Base-by-base conservation (phyloP, 371 early-diverging fungal species). In the Mucor irregularis region DNA sequence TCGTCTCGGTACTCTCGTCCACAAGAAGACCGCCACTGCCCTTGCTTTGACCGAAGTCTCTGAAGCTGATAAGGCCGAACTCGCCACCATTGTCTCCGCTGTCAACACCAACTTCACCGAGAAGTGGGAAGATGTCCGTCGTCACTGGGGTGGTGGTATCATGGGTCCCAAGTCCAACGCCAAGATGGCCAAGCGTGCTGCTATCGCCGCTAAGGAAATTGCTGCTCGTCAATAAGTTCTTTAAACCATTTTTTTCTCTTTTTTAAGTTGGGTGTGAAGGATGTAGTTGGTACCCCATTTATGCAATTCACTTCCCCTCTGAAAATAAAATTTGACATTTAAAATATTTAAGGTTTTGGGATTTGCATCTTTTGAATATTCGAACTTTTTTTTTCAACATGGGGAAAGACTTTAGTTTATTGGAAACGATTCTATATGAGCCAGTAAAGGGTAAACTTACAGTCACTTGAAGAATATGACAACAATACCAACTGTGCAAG, bases 1-100 rank as follows among this genome's bases (percentile, higher is more conserved):
- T 69, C 89, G 94, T 67, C 91, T 99, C 63, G 99, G 99, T 67
- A 88, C 92, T 52, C 88, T 99, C 46, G 97, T 99, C 56, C 95
- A 99, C 91, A 90, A 97, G 87, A 99, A 99, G 96, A 95, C 93
- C 52, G 96, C 98, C 69, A 95, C 99, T 58, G 96, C 95, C 46
- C 74, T 99, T 45, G 98, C 94, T 48, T 80, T 99, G 69, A 90
- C 92, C 56, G 98, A 97, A 43, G 94, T 97, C 71, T 87, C 87
- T 73, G 88, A 91, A 53, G 99, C 96, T 80, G 98, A 99, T 87
- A 94, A 95, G 89, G 71, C 84, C 62, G 87, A 92, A 64, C 84
- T 99, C 43, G 88, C 93, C 54, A 80, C 88, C 47, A 76, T 98
- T 54, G 86, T 98, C 64, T 82, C 88, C 66, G 92, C 95, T 64